Evolutionary conservation across 2,329 filamentous ascomycete genomes (phyloP).

Genomic region (Hymenoscyphus albidus): DNA sequence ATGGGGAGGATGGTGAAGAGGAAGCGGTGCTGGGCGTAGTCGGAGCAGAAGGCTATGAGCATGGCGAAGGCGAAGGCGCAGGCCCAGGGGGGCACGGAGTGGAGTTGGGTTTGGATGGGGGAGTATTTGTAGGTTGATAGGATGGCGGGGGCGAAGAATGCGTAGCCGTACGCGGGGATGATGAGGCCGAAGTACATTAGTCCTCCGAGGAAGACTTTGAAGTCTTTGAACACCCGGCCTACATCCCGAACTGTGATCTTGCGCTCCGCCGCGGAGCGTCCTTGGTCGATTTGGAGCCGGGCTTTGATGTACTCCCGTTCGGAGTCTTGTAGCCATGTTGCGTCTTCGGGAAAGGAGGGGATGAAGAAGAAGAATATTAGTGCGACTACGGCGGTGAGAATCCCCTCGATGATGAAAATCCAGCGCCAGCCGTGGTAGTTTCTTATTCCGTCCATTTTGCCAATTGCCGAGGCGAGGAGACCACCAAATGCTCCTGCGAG

Average conservation of each 20-base stretch:
- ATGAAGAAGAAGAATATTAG: conserved; percentile 65
- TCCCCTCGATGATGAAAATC: conserved; percentile 78
- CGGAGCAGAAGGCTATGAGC: conserved; percentile 67
- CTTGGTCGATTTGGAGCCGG: conserved; percentile 65
- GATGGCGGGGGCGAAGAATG: conserved; percentile 73
- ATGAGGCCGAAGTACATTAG: conserved; percentile 81
- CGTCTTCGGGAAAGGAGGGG: conserved; percentile 71
- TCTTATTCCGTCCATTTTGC: conserved; percentile 72
- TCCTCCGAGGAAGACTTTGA: conserved; percentile 68
- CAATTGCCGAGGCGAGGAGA: conserved; percentile 78
- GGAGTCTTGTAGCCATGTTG: conserved; percentile 67
- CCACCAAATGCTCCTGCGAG: conserved; percentile 83
- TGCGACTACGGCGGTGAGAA: conserved; percentile 58
- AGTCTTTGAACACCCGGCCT: conserved; percentile 64
- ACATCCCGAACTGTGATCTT: conserved; percentile 58
- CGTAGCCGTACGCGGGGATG: conserved; percentile 73
- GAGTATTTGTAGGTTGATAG: conserved; percentile 63
- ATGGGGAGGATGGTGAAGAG: conserved; percentile 68
- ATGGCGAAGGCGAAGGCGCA: conserved; percentile 78
- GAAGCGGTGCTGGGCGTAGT: conserved; percentile 69
- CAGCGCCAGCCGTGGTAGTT: conserved; percentile 74
- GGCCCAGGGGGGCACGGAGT: conserved; percentile 57
- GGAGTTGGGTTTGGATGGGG: conserved; percentile 48
- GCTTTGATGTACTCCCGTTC: conserved; percentile 64
- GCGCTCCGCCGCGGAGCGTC: conserved; percentile 60